Conservation (phyloP, 164 flowering plant species). For the Annona cherimola region DNA sequence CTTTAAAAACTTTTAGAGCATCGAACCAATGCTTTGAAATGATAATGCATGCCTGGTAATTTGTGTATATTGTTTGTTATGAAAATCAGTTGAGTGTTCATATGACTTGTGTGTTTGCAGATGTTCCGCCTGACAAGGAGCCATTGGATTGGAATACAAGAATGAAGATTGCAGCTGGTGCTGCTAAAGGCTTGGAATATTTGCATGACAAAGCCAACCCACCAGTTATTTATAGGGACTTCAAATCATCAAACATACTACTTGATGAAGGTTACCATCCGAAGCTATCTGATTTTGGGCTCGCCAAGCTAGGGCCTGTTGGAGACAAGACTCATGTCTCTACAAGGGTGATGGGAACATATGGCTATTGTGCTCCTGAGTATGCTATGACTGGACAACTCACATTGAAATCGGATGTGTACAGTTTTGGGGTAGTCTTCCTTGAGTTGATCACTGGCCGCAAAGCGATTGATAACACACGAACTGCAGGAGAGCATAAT, state of each 20-base stretch:
- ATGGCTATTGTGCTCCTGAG: slow-evolving; percentile 97
- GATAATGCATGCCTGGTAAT: too few species aligned
- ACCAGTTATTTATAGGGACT: slow-evolving; percentile 88
- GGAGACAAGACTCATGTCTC: slow-evolving; percentile 98
- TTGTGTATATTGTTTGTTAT: background rate
- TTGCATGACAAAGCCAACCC: slow-evolving; percentile 94
- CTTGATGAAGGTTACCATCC: slow-evolving; percentile 83
- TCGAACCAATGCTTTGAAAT: too few species aligned
- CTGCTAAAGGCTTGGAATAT: slow-evolving; percentile 91
- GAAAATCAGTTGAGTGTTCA: background rate
- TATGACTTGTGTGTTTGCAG: slow-evolving; percentile 25
- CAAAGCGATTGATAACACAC: slow-evolving; percentile 73
- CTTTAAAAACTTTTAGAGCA: too few species aligned
- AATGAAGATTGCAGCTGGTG: slow-evolving; percentile 98
- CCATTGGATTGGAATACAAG: slow-evolving; percentile 90
- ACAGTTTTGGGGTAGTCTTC: slow-evolving; percentile 93
- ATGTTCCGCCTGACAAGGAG: slow-evolving; percentile 70
- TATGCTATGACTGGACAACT: slow-evolving; percentile 98
- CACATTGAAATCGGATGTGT: slow-evolving; percentile 88
- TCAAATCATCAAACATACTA: slow-evolving; percentile 91
- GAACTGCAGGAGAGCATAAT: slow-evolving; percentile 74
- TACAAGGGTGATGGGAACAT: slow-evolving; percentile 96
- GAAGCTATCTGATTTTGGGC: slow-evolving; percentile 92
- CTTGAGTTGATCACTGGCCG: slow-evolving; percentile 94
- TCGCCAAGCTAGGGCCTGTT: slow-evolving; percentile 92